phyloP scores from a whole-genome alignment of 495 filamentous ascomycete genomes.

The Aspergillus carlsbadensis region DNA sequence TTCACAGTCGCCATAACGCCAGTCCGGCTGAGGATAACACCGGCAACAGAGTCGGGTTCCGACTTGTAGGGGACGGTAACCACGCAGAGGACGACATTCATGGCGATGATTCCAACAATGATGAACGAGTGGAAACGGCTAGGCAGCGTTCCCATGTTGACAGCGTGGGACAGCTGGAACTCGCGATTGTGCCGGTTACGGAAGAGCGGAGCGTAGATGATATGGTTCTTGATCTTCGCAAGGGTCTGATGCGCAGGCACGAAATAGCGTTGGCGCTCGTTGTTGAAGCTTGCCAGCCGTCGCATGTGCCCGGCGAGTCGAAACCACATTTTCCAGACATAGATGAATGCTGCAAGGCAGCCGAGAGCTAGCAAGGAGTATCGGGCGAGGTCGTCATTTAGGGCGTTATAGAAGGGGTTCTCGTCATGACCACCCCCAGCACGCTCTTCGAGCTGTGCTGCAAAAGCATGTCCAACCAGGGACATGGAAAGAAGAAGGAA shows the following conservation, averaged over 20 bases:
- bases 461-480: conserved; percentile 32
- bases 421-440: conserved; percentile 11
- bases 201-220: conserved; percentile 83
- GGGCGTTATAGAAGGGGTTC: conserved; percentile 29
- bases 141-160: conserved; percentile 84
- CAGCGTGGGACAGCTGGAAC: conserved; percentile 69
- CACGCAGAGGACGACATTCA: conserved; percentile 77
- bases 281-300: conserved; percentile 69
- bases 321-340: conserved; percentile 52
- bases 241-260: conserved; percentile 41
- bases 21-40: conserved; percentile 66
- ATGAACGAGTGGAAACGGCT: conserved; percentile 78
- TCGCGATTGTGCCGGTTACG: conserved; percentile 83
- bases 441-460: conserved; percentile 33
- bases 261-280: conserved; percentile 68
- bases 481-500: conserved; percentile 19
- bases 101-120: conserved; percentile 66
- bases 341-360: conserved; percentile 46
- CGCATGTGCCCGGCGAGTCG: conserved; percentile 63
- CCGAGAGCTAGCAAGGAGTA: conserved; percentile 49
- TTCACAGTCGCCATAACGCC: conserved; percentile 76
- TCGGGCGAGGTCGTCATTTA: conserved; percentile 40
- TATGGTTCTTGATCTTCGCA: conserved; percentile 71
- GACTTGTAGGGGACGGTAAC: conserved; percentile 62
- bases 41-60: conserved; percentile 43